Evolutionary conservation across 768 basidiomycete genomes (phyloP), one percentile per base, ranked within the genome.

Genomic region (Mycena venus): DNA sequence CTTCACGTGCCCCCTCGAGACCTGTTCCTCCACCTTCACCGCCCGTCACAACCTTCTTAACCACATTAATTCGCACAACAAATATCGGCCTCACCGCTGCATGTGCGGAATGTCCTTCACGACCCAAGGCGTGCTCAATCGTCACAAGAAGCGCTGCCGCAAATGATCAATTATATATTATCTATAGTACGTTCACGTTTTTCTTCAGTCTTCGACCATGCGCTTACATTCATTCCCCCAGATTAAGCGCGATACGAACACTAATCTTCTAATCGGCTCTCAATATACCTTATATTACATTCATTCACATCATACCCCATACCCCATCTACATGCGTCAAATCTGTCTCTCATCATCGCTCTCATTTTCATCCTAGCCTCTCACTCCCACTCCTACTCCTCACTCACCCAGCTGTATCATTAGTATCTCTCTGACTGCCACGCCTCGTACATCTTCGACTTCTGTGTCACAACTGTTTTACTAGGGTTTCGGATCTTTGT

Each of bases 11-110:
- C 68, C 72, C 4, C 47, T 73, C 1, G 23, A 38, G 4, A 49
- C 12, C 1, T 77, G 75, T 59, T n/a, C 58, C 32, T 74, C 75
- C 66, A 77, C 75, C 29, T 77, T 77, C 27, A 77, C 76, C 1
- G 76, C 76, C 53, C 44, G 74, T 51, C 76, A 77, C 68, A 77
- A 77, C n/a, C n/a, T 44, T 32, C 74, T 77, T 12, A 64, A 77
- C 44, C 76, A 77, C 62, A 75, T 77, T 21, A 77, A 77, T 42
- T 75, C 73, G 23, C 76, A 77, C 73, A 72, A 77, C 49, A 72
- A 72, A 31, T 15, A 70, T 63, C 73, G 73, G 11, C 76, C 76
- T 19, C 60, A 77, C 64, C 44, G 42, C 21, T 77, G 76, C 67
- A 1, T 61, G 70, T 77, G 76, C 42, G 71, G 67, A 11, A 68